phyloP scores from a whole-genome alignment of 2,329 filamentous ascomycete species.

The Chaetomium olivaceum region DNA sequence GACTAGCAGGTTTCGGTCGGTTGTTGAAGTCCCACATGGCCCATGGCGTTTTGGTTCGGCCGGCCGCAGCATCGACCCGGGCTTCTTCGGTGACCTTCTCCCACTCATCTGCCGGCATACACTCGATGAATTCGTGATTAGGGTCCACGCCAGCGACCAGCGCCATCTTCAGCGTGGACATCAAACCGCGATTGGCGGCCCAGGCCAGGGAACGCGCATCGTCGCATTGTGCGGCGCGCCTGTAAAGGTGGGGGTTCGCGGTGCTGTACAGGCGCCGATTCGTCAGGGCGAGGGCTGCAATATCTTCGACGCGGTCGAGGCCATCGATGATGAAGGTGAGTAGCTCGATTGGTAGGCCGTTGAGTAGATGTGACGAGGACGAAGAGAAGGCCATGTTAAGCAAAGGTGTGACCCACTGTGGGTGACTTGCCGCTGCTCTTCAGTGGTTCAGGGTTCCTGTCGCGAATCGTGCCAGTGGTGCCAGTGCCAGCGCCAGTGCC shows the following conservation, averaged over 20 bases:
- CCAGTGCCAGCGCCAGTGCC: no score
- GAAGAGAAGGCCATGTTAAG: background rate
- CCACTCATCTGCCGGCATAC: slow-evolving; percentile 23
- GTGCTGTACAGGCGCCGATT: slow-evolving; percentile 31
- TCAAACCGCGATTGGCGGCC: slow-evolving; percentile 33
- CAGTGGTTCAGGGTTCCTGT: background rate
- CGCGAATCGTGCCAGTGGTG: background rate
- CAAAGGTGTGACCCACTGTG: background rate
- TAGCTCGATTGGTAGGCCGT: slow-evolving; percentile 34
- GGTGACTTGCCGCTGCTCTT: background rate
- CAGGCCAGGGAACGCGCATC: slow-evolving; percentile 33
- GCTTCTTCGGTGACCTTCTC: slow-evolving; percentile 8
- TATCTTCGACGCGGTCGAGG: slow-evolving; percentile 30
- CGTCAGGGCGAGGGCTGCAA: slow-evolving; percentile 32
- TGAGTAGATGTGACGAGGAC: slow-evolving; percentile 20
- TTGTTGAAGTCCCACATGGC: slow-evolving; percentile 27
- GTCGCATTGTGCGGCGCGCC: slow-evolving; percentile 23
- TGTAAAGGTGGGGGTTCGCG: slow-evolving; percentile 34
- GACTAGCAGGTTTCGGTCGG: background rate
- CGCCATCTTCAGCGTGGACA: slow-evolving; percentile 31
- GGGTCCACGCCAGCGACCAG: slow-evolving; percentile 34
- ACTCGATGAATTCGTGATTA: slow-evolving; percentile 31
- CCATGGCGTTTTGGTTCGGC: slow-evolving; percentile 13
- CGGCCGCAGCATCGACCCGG: slow-evolving; percentile 11
- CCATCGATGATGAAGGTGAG: slow-evolving; percentile 33